Evolutionary conservation across 2,329 filamentous ascomycete genomes (phyloP).

Genomic region (Penicillium sp.): DNA sequence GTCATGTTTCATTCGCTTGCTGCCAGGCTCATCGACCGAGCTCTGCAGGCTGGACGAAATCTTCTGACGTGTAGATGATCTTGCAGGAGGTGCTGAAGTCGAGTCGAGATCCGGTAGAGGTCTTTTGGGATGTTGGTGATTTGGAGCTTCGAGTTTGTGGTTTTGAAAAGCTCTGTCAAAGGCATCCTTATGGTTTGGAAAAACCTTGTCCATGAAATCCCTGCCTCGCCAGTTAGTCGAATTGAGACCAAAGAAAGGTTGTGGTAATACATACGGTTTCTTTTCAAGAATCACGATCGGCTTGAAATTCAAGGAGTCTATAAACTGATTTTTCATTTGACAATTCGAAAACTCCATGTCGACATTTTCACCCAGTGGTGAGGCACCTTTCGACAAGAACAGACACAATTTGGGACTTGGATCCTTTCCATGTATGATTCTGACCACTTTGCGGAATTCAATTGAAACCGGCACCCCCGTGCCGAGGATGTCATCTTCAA

Average conservation of each 20-base stretch:
- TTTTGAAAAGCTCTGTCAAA: slow-evolving; percentile 28
- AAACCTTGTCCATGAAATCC: slow-evolving; percentile 33
- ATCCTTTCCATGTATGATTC: slow-evolving; percentile 18
- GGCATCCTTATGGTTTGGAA: slow-evolving; percentile 12
- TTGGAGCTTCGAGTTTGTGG: slow-evolving; percentile 6
- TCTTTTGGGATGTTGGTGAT: slow-evolving; percentile 16
- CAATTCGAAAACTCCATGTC: slow-evolving; percentile 31
- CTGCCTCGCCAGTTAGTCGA: slow-evolving; percentile 16
- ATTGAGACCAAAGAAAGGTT: background rate
- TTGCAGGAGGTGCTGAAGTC: slow-evolving; percentile 4
- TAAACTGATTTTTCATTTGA: slow-evolving; percentile 24
- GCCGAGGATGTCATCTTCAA: slow-evolving; percentile 4
- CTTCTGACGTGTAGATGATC: slow-evolving; percentile 27
- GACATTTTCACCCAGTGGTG: slow-evolving; percentile 16
- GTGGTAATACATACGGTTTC: slow-evolving; percentile 22
- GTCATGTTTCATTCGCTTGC: background rate
- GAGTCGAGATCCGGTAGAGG: slow-evolving; percentile 12
- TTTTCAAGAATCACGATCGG: slow-evolving; percentile 19
- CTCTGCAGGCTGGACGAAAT: slow-evolving; percentile 33
- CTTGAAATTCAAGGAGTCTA: slow-evolving; percentile 11
- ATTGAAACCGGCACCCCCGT: slow-evolving; percentile 8
- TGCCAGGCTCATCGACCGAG: slow-evolving; percentile 12
- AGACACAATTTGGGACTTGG: slow-evolving; percentile 33
- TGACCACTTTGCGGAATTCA: slow-evolving; percentile 22
- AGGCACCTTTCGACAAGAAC: slow-evolving; percentile 21